Evolutionary conservation across 345 rosid genomes (phyloP), one percentile per base, ranked within the genome.

Genomic region (Eucalyptus sideroxylon): DNA sequence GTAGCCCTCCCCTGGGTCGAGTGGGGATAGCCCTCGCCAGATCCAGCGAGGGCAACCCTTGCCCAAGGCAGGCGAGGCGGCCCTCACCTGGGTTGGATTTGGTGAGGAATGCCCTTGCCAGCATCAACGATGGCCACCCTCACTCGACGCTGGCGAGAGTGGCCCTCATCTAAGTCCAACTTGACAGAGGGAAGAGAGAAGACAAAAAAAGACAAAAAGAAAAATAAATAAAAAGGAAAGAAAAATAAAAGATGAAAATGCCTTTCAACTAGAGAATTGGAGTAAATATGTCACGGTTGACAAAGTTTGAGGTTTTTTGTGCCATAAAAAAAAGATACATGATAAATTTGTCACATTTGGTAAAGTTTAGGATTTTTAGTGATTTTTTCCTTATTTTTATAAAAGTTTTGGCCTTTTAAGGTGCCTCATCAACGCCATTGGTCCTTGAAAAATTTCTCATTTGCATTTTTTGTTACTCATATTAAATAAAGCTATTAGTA

Each of bases 121-220:
- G 0, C 53, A 6, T 50, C 1, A 2, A 1, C 2, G 3, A 50
- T 1, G 3, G 3, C 53, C 1, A 0, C 19, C 21, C 53, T 50
- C 3, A 0, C 7, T 9, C 4, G 1, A 51, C 23, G 23, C 4
- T 3, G 2, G 1, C 8, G 0, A 51, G 55, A 50, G 55, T 4
- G 9, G 9, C 56, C 4, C 56, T 53, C 56, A 53, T 24, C 24
- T 3, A 6, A 3, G 56, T 53, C 24, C 1, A 19, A 0, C 56
- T 53, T 53, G 56, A 0, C 0, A 9, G 1, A 19, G 26, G 26
- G 26, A 53, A 53, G 59, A 53, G 26, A 53, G 11, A 53, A 8
- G 9, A 6, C 7, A 3, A 6, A 16, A 51, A 16, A 16, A 16
- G 0, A 17, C 3, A 19, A 10, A 47, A 10, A 7, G 3, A 17